These are phyloP conservation scores for Cryptosporidium xiaoi DNA, from an alignment of 169 alveolate species.

Conservation along the genomic window DNA sequence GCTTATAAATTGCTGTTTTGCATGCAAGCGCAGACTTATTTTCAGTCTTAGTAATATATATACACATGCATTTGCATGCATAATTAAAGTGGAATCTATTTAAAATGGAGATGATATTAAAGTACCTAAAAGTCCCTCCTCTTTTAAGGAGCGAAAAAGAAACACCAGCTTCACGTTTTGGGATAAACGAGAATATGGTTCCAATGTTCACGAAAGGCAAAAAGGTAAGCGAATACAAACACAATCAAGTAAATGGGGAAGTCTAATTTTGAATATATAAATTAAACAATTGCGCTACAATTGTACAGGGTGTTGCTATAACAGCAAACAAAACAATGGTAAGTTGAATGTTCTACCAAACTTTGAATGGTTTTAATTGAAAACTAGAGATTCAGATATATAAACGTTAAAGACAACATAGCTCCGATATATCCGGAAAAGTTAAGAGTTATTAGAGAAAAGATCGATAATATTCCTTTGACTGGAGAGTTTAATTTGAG, in stretches of 20 bases:
- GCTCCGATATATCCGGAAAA: conserved; percentile 43
- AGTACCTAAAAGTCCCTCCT: conserved; percentile 16
- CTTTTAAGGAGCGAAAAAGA: conserved; percentile 3
- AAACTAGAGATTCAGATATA: conserved; percentile 13
- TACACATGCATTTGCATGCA: no score
- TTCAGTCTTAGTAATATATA: no score
- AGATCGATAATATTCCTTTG: conserved; percentile 18
- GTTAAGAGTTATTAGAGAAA: conserved; percentile 28
- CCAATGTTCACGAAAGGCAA: conserved; percentile 11
- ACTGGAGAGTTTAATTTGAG: conserved; percentile 61
- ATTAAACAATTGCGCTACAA: no score
- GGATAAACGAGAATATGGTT: conserved; percentile 59
- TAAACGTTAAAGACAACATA: conserved; percentile 52
- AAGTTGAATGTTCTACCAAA: not conserved
- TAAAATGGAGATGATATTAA: conserved; percentile 12
- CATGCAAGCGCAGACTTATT: no score
- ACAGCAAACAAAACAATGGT: conserved; percentile 21
- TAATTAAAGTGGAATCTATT: no score
- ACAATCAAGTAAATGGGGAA: no score
- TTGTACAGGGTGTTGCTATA: conserved; percentile 5
- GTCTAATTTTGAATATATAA: no score
- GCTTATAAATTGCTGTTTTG: no score
- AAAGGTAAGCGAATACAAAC: conserved; percentile 11
- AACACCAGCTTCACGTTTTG: conserved; percentile 32
- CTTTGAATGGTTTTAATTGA: not conserved